Conservation (phyloP, 306 rosid species). For the Medicago ruthenica region DNA sequence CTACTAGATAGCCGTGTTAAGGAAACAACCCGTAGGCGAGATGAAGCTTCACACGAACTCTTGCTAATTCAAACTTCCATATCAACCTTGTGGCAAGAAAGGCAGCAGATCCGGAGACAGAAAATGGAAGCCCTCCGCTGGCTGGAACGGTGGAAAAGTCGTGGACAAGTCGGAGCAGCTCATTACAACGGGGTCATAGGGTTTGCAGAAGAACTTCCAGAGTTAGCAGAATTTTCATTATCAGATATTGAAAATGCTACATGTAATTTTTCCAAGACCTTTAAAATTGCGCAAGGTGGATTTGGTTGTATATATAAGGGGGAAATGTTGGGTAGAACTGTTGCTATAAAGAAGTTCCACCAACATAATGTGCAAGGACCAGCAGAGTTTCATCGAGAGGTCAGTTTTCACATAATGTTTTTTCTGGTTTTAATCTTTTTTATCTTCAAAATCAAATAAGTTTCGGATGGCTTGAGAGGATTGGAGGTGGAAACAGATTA, state of each 20-base stretch:
- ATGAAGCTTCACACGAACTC: slow-evolving; percentile 69
- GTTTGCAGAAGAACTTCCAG: slow-evolving; percentile 60
- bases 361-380: slow-evolving; percentile 69
- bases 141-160: slow-evolving; percentile 80
- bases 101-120: slow-evolving; percentile 69
- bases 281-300: slow-evolving; percentile 72
- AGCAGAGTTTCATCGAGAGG: slow-evolving; percentile 82
- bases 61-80: slow-evolving; percentile 71
- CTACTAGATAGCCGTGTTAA: slow-evolving; percentile 64
- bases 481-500: slow-evolving; percentile 7
- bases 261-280: slow-evolving; percentile 80
- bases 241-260: slow-evolving; percentile 83
- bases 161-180: slow-evolving; percentile 61
- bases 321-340: slow-evolving; percentile 85
- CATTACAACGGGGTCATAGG: slow-evolving; percentile 60
- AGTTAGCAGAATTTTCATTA: slow-evolving; percentile 73
- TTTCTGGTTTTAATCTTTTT: slow-evolving; percentile 27
- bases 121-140: slow-evolving; percentile 77
- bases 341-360: slow-evolving; percentile 72
- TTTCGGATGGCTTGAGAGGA: slow-evolving; percentile 9
- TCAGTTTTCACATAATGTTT: slow-evolving; percentile 35
- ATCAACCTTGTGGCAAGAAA: slow-evolving; percentile 70
- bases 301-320: slow-evolving; percentile 82
- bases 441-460: slow-evolving; percentile 25
- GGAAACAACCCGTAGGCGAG: slow-evolving; percentile 68